A percentile compares a stretch with the other conserved stretches of the same genome.
Conservation (phyloP, 306 rosid genomes). For the Acacia melanoxylon region DNA sequence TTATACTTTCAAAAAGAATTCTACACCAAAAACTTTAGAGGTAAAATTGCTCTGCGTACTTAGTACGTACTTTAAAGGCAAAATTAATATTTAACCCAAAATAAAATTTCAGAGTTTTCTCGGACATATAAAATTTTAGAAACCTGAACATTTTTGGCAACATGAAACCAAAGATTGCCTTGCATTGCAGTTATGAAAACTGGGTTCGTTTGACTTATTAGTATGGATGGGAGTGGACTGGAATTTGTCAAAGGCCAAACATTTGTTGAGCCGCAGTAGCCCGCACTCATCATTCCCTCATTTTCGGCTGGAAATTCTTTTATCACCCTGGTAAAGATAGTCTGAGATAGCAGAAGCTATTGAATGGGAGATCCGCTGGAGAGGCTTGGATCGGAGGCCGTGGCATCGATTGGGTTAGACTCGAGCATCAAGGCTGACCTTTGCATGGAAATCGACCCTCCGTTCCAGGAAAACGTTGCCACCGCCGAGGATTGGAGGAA, state of each 20-base stretch:
- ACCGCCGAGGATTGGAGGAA: slow-evolving; percentile 93
- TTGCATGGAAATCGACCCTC: slow-evolving; percentile 88
- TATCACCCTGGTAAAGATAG: not conserved
- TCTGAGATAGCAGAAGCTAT: not conserved
- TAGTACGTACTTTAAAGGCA: too few relatives aligned
- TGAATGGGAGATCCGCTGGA: slow-evolving; percentile 67
- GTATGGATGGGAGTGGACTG: not conserved
- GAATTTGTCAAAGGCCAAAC: not conserved
- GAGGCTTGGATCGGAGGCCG: slow-evolving; percentile 57
- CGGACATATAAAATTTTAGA: too few relatives aligned
- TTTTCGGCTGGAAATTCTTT: not conserved
- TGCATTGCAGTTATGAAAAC: not conserved
- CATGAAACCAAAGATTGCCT: too few relatives aligned
- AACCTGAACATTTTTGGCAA: too few relatives aligned
- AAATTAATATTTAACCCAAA: too few relatives aligned
- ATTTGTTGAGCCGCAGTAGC: not conserved
- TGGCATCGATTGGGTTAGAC: slow-evolving; percentile 33
- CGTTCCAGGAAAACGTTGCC: slow-evolving; percentile 62
- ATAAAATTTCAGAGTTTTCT: too few relatives aligned
- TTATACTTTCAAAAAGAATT: too few relatives aligned
- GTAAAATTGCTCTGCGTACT: too few relatives aligned
- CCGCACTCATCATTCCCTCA: not conserved
- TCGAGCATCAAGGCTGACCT: slow-evolving; percentile 56
- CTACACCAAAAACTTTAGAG: too few relatives aligned
- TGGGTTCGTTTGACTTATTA: not conserved